Evolutionary conservation across 2,329 filamentous ascomycete genomes (phyloP).

Genomic region (Stemphylium vesicarium): DNA sequence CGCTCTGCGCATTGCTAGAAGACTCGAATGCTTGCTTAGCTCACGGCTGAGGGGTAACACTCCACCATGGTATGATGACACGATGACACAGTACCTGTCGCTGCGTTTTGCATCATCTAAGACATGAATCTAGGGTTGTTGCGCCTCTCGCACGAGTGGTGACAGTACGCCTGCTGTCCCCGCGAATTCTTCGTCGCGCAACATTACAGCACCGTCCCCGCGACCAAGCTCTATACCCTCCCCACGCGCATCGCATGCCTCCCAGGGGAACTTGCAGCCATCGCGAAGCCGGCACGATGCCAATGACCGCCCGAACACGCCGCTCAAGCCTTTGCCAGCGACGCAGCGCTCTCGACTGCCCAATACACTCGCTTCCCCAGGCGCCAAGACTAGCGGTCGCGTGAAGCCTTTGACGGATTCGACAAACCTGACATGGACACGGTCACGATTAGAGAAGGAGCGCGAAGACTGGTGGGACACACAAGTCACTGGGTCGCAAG

Average conservation of each 20-base stretch:
- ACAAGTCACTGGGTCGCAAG: slow-evolving; percentile 74
- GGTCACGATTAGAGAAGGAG: slow-evolving; percentile 70
- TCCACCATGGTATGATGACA: slow-evolving; percentile 21
- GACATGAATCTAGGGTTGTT: slow-evolving; percentile 27
- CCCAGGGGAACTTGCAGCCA: slow-evolving; percentile 14
- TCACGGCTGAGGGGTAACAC: slow-evolving; percentile 13
- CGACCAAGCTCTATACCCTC: slow-evolving; percentile 24
- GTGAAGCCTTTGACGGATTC: slow-evolving; percentile 30
- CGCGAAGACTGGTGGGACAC: slow-evolving; percentile 90
- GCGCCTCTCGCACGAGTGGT: slow-evolving; percentile 21
- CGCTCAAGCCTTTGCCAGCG: slow-evolving; percentile 33
- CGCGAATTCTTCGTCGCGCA: slow-evolving; percentile 33
- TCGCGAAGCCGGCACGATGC: slow-evolving; percentile 13
- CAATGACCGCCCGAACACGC: slow-evolving; percentile 33
- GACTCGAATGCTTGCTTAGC: slow-evolving; percentile 7
- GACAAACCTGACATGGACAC: slow-evolving; percentile 55
- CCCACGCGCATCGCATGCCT: slow-evolving; percentile 29
- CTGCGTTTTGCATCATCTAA: slow-evolving; percentile 4
- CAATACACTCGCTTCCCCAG: slow-evolving; percentile 31
- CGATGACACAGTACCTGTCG: background rate
- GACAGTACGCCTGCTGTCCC: slow-evolving; percentile 10
- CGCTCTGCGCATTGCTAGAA: slow-evolving; percentile 6
- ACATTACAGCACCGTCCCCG: slow-evolving; percentile 38
- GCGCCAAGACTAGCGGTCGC: slow-evolving; percentile 26
- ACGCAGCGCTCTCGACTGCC: slow-evolving; percentile 38